phyloP scores from a whole-genome alignment of 139 green algal genomes.

The Raphidocelis subcapitata region DNA sequence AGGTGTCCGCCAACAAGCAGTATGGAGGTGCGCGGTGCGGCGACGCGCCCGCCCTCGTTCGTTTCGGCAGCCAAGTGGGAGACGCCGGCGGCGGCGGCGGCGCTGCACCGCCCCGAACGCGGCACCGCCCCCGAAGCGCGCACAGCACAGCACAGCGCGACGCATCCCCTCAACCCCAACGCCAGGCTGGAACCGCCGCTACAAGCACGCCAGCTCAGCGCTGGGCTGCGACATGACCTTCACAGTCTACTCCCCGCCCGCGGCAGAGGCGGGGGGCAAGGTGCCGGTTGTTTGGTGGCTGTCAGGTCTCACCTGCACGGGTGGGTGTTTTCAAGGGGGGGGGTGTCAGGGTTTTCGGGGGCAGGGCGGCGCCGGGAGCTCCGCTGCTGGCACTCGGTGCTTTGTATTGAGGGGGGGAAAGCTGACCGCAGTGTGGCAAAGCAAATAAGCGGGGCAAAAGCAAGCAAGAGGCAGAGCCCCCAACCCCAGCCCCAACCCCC shows the following conservation, averaged over 20 bases:
- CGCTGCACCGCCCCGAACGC: too few species aligned
- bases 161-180: too few species aligned
- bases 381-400: too few species aligned
- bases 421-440: too few species aligned
- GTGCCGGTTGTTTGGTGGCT: slow-evolving; percentile 88
- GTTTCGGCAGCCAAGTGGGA: too few species aligned
- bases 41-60: too few species aligned
- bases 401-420: too few species aligned
- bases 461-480: neutral
- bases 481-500: neutral
- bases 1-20: slow-evolving; percentile 21
- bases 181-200: slow-evolving; percentile 54
- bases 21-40: too few species aligned
- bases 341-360: neutral
- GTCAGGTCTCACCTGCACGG: slow-evolving; percentile 87
- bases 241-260: slow-evolving; percentile 56
- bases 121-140: too few species aligned
- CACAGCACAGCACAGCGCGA: too few species aligned
- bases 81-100: too few species aligned
- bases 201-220: slow-evolving; percentile 59
- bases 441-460: too few species aligned
- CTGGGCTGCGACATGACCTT: slow-evolving; percentile 85
- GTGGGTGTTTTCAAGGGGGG: neutral
- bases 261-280: slow-evolving; percentile 4
- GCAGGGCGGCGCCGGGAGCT: neutral